Evolutionary conservation across 352 stramenopile species (phyloP), one percentile per base, ranked within the genome.

Genomic region (Globisporangium ultimum): DNA sequence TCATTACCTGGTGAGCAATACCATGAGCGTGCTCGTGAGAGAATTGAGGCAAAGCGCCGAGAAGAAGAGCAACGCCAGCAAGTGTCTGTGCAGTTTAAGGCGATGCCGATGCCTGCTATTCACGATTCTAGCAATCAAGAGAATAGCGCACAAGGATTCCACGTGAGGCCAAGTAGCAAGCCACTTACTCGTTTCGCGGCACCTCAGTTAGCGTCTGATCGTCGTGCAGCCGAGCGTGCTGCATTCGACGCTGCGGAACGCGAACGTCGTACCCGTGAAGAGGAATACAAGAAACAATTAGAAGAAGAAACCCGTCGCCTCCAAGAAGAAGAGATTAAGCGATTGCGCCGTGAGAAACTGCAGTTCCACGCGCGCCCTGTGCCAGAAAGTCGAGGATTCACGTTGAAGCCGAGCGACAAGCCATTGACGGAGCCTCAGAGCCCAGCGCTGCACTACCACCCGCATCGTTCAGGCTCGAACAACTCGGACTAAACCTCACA

Each of bases 271-370:
- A 68, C 79, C 45, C 74, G 65, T 47, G 83, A 89, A 46, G 78
- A 93, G 73, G 78, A 76, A 1, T 74, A 87, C 50, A 76, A 72
- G 53, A 45, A 78, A 43, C 71, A 85, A 17, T 49, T 70, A 57
- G 75, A 89, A 18, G 71, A 78, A 24, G 78, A 89, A 43, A 56
- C 72, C 18, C 66, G 66, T 9, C 80, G 76, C 38, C 55, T 67
- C 5, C 68, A 89, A 38, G 80, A 89, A 32, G 80, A 89, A 24
- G 78, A 90, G 57, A 80, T 93, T 59, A 86, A 82, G 54, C 76
- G 71, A 2, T 48, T 93, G 48, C 83, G 83, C 20, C 76, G 72
- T n/a, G 77, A 89, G 54, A 71, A 89, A 24, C 77, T 93, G 58
- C 74, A 76, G 65, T 93, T 93, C 61, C 80, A 88, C 43, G 83